phyloP scores from a whole-genome alignment of 805 yeast species.

The Pichia rugopelliculosa region DNA sequence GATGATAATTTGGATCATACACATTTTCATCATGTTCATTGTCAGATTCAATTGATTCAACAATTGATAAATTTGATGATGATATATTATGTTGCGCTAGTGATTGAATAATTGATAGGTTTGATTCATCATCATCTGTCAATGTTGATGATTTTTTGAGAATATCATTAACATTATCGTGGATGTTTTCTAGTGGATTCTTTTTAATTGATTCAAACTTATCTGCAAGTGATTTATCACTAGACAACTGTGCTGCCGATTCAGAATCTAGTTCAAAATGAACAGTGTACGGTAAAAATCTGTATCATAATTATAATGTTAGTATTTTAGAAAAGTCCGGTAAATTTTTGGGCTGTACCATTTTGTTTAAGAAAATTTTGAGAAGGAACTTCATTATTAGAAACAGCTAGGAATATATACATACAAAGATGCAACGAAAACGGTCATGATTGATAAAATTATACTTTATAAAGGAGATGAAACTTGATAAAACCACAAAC shows the following conservation, averaged over 20 bases:
- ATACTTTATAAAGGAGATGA: no score
- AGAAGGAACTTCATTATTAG: background rate
- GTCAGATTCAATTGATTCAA: slow-evolving; percentile 7
- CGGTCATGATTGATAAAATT: slow-evolving; percentile 40
- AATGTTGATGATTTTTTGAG: background rate
- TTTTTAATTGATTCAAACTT: slow-evolving; percentile 22
- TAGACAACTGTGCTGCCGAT: slow-evolving; percentile 7
- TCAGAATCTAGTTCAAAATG: slow-evolving; percentile 43
- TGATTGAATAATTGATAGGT: slow-evolving; percentile 23
- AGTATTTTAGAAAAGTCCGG: background rate
- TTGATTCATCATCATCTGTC: slow-evolving; percentile 9
- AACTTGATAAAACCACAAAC: background rate
- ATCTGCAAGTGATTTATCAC: slow-evolving; percentile 16
- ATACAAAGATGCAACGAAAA: slow-evolving; percentile 63
- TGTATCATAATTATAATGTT: slow-evolving; percentile 20
- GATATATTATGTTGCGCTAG: slow-evolving; percentile 14
- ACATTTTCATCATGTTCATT: slow-evolving; percentile 11
- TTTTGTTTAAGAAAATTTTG: background rate
- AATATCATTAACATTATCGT: background rate
- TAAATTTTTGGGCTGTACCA: background rate
- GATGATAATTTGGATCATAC: background rate
- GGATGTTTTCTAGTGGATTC: background rate
- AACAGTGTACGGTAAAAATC: slow-evolving; percentile 71
- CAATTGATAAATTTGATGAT: slow-evolving; percentile 7
- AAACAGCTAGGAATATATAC: slow-evolving; percentile 23